These are phyloP conservation scores for Tolypocladium amazonense DNA, from an alignment of 2,329 filamentous ascomycete species.

Conservation along the genomic window DNA sequence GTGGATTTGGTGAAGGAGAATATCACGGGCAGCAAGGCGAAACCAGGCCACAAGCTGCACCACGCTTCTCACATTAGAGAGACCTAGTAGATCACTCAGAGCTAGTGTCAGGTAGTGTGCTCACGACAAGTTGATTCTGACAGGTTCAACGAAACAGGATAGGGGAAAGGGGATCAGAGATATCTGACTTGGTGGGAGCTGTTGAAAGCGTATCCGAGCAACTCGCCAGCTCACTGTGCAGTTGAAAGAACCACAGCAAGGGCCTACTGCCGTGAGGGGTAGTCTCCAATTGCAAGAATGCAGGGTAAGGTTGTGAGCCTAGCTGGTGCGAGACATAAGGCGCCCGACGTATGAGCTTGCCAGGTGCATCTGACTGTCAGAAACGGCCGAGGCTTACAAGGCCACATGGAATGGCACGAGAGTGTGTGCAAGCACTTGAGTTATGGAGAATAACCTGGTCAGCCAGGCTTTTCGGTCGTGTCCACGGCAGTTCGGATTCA, in stretches of 20 bases:
- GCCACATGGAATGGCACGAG: neutral
- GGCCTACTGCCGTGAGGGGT: neutral
- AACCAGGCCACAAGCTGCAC: no score
- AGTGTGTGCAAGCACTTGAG: neutral
- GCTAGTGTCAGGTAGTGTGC: neutral
- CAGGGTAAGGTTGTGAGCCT: neutral
- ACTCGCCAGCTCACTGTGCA: neutral
- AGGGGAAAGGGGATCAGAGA: no score
- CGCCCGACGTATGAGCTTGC: neutral
- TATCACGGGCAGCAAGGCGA: neutral
- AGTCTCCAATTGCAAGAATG: neutral
- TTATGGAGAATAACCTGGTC: neutral
- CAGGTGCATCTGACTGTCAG: neutral
- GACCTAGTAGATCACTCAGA: neutral
- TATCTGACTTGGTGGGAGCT: neutral
- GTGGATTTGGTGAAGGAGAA: no score
- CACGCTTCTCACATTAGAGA: neutral
- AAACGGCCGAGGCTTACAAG: neutral
- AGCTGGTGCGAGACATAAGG: neutral
- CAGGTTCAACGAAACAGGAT: neutral
- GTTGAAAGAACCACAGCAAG: neutral
- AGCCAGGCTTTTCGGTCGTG: neutral
- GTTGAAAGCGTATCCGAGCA: neutral
- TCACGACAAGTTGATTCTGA: neutral
- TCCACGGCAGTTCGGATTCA: neutral